Conservation (phyloP, 495 filamentous ascomycete species). For the Trypethelium eluteriae region DNA sequence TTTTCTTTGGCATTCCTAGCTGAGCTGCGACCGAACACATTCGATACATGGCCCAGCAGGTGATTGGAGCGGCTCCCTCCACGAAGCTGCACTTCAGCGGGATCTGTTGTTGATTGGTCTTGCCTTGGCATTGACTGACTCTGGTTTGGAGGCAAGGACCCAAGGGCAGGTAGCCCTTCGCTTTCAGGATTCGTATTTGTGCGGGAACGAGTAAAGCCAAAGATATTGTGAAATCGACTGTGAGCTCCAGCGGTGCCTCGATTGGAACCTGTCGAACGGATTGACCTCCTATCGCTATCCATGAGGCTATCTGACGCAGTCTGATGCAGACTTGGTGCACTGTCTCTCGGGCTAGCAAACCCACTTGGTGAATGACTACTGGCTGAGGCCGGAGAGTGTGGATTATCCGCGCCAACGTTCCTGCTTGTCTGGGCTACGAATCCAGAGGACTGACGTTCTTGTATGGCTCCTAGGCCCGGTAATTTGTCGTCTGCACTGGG, state of each 20-base stretch:
- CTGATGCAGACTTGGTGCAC: slow-evolving; percentile 30
- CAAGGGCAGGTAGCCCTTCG: slow-evolving; percentile 30
- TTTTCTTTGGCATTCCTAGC: slow-evolving; percentile 7
- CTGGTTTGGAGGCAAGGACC: slow-evolving; percentile 30
- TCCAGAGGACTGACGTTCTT: slow-evolving; percentile 9
- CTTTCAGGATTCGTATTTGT: slow-evolving; percentile 32
- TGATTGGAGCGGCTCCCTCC: slow-evolving; percentile 1
- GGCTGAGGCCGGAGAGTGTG: slow-evolving; percentile 31
- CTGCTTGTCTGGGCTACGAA: neutral
- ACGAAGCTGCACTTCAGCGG: neutral
- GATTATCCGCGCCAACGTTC: slow-evolving; percentile 22
- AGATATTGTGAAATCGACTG: slow-evolving; percentile 34
- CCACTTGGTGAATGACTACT: slow-evolving; percentile 33
- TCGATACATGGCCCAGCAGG: neutral
- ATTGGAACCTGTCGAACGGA: slow-evolving; percentile 34
- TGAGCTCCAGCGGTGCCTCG: slow-evolving; percentile 21
- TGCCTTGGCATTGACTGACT: slow-evolving; percentile 37
- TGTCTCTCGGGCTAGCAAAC: slow-evolving; percentile 36
- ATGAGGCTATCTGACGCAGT: slow-evolving; percentile 25
- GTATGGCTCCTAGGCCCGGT: slow-evolving; percentile 25
- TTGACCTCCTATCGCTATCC: slow-evolving; percentile 34
- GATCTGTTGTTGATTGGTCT: slow-evolving; percentile 20
- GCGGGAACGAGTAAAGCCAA: slow-evolving; percentile 33
- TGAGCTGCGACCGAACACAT: slow-evolving; percentile 3
- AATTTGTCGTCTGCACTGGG: slow-evolving; percentile 8